Base-by-base conservation (phyloP, 2,329 filamentous ascomycete genomes). In the Dothidotthia symphoricarpi region DNA sequence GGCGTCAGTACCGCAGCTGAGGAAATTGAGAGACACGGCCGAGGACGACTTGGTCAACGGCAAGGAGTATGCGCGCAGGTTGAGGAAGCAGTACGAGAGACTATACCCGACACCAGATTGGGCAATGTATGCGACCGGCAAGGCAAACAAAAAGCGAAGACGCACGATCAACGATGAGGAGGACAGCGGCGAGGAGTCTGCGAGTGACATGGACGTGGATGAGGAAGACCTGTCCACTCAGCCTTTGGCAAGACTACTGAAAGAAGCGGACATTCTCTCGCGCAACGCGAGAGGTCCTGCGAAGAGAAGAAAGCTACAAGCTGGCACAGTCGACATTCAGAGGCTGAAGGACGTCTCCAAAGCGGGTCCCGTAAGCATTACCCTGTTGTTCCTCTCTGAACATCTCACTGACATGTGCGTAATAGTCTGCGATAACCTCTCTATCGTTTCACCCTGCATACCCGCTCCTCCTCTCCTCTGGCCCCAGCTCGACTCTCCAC, bases 321-420 rank as follows among this genome's bases (percentile, higher is more conserved):
- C 91, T 28, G 91, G 95, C 68, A 83, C 88, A 30, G 76, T 98
- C 52, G 86, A 94, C 64, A 95, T 98, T 46, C 88, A 95, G 65
- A 82, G 88, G 55, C 81, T 88, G 47, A 86, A 90, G 64, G 89
- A 96, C 64, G 85, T 97, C 49, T 80, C 86, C 16, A 83, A 86
- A 64, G 74, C 77, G 22, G 88, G 94, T 67, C 83, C 81, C 33
- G 78, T 77, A 69, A 64, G 73, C 63, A 16, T 34, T 27, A 14
- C 14, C 8, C 6, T 16, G 16, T 26, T 16, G 11, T 34, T 19
- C 11, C n/a, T 15, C 34, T 36, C 30, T 10, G 10, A 19, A n/a
- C 4, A 22, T 6, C 6, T 37, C 43, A 22, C 51, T 58, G 51
- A 55, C 41, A 36, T 25, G 4, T 34, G 26, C 15, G 4, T 16